These are phyloP conservation scores for Suhomyces sp. DNA, from an alignment of 805 yeast species.

Conservation along the genomic window DNA sequence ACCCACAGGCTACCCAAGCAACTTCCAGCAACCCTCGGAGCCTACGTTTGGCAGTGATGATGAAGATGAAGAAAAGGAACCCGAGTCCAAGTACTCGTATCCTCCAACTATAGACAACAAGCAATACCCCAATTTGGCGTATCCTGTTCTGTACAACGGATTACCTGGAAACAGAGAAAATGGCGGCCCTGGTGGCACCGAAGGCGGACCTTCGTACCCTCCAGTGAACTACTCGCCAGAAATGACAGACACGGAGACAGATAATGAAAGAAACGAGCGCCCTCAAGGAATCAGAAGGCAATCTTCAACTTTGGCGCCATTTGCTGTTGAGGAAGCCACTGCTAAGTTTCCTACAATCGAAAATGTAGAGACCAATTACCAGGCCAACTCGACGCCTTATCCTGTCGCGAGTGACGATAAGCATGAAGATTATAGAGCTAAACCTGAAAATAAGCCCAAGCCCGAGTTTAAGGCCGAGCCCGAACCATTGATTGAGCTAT, in stretches of 20 bases:
- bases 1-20: constrained; percentile 7
- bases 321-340: constrained; percentile 13
- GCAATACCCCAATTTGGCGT: background rate
- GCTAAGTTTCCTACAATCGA: constrained; percentile 15
- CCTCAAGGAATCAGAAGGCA: constrained; percentile 7
- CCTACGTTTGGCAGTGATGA: constrained; percentile 8
- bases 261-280: constrained; percentile 1
- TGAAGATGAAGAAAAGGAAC: constrained; percentile 1
- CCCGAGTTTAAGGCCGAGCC: constrained; percentile 27
- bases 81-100: background rate
- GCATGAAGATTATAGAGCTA: background rate
- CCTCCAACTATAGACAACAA: background rate
- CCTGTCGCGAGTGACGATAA: background rate
- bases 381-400: constrained; percentile 3
- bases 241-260: constrained; percentile 6
- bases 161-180: background rate
- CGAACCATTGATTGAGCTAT: constrained; percentile 41
- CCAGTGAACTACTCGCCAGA: constrained; percentile 7
- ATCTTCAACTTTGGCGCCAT: constrained; percentile 10
- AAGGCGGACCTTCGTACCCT: constrained; percentile 3
- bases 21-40: constrained; percentile 9
- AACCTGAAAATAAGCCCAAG: background rate
- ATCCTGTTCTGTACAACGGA: constrained; percentile 3
- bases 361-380: constrained; percentile 9
- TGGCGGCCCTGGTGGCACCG: background rate